Percentiles rank a stretch among this genome's conserved stretches.
These are phyloP conservation scores for Sistotremastrum suecicum DNA, from an alignment of 768 basidiomycete genomes.

Conservation along the genomic window DNA sequence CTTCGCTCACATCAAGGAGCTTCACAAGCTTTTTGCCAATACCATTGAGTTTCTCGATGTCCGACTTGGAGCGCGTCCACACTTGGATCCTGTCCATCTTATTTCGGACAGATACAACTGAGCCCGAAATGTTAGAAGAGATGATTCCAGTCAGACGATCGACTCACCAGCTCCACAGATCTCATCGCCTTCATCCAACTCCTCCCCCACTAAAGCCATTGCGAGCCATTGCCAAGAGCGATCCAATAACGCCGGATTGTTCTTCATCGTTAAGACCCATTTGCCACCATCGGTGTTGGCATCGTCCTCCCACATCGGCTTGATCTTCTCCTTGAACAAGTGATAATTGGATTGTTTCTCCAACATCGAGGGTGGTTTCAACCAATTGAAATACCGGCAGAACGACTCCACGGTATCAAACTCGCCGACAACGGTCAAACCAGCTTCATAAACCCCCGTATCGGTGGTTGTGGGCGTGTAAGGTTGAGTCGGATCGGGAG, in stretches of 20 bases:
- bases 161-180: constrained; percentile 33
- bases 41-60: constrained; percentile 70
- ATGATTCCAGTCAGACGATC: neutral
- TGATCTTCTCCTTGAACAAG: constrained; percentile 87
- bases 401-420: constrained; percentile 85
- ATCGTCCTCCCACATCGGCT: constrained; percentile 95
- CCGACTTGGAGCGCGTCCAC: constrained; percentile 79
- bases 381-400: constrained; percentile 90
- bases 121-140: constrained; percentile 52
- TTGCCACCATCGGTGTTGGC: constrained; percentile 88
- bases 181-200: constrained; percentile 50
- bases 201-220: constrained; percentile 82
- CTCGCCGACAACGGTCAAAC: constrained; percentile 73
- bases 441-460: constrained; percentile 70
- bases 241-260: constrained; percentile 65
- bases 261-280: constrained; percentile 91
- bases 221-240: constrained; percentile 83
- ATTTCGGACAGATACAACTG: constrained; percentile 74
- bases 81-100: constrained; percentile 87
- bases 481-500: constrained; percentile 8
- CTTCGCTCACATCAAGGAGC: constrained; percentile 70
- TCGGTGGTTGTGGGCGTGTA: constrained; percentile 28
- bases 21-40: constrained; percentile 78
- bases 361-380: constrained; percentile 78
- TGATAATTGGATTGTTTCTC: constrained; percentile 91